A percentile compares a stretch with the other conserved stretches of the same genome.
phyloP scores from a whole-genome alignment of 306 rosid genomes.

The Abrus precatorius region DNA sequence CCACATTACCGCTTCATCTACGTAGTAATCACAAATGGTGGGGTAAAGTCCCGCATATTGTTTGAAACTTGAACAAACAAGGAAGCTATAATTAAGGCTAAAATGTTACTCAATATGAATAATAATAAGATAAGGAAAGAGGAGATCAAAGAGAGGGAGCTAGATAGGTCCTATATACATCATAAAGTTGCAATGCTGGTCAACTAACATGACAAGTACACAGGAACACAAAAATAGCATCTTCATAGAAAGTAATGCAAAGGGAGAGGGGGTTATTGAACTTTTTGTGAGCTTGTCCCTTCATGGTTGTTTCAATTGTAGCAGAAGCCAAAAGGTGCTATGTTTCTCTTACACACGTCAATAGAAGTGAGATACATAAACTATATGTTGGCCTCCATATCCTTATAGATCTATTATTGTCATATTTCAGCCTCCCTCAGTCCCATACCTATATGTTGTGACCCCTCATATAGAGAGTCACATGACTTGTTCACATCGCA shows the following conservation, averaged over 20 bases:
- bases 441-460: conserved; percentile 45
- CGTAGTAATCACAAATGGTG: conserved; percentile 15
- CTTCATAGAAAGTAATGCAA: conserved; percentile 7
- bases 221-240: not conserved
- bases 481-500: conserved; percentile 49
- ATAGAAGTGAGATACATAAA: not conserved
- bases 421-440: conserved; percentile 19
- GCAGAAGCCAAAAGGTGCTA: conserved; percentile 28
- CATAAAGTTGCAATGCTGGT: conserved; percentile 18
- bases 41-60: conserved; percentile 1
- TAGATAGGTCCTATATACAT: conserved; percentile 32
- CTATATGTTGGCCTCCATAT: not conserved
- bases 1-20: conserved; percentile 16
- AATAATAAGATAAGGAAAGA: not conserved
- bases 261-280: conserved; percentile 22
- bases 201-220: conserved; percentile 34
- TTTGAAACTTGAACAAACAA: conserved; percentile 11
- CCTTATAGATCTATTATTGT: conserved; percentile 11
- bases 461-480: conserved; percentile 35
- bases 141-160: not conserved
- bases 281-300: conserved; percentile 34
- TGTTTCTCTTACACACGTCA: conserved; percentile 7
- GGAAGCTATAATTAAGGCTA: conserved; percentile 6
- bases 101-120: not conserved
- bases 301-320: conserved; percentile 12